phyloP scores from a whole-genome alignment of 306 rosid species.

The Castanea mollissima region DNA sequence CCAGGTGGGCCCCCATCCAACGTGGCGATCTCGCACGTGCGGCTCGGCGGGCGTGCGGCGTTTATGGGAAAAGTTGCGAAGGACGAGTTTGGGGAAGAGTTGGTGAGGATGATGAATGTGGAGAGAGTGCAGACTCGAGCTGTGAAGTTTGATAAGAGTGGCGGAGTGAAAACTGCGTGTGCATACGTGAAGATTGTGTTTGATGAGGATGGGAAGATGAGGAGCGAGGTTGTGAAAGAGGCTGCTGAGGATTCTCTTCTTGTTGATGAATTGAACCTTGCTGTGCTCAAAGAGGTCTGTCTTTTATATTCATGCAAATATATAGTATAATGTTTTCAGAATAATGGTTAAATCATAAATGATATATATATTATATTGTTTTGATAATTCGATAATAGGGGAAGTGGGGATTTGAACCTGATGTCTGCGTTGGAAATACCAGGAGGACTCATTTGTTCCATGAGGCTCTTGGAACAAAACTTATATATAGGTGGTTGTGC shows the following conservation, averaged over 20 bases:
- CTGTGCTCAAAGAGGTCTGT: conserved; percentile 80
- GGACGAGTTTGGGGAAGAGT: conserved; percentile 63
- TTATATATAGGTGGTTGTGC: too few species aligned
- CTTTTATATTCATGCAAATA: too few species aligned
- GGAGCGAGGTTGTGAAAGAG: conserved; percentile 52
- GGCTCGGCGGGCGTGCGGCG: conserved; percentile 92
- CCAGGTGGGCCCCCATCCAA: conserved; percentile 76
- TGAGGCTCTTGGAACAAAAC: too few species aligned
- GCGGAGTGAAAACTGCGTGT: conserved; percentile 41
- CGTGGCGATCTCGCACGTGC: conserved; percentile 82
- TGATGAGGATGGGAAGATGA: conserved; percentile 65
- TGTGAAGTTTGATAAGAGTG: conserved; percentile 48
- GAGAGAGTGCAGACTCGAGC: conserved; percentile 87
- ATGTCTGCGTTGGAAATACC: too few species aligned
- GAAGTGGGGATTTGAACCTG: too few species aligned
- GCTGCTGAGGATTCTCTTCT: conserved; percentile 69
- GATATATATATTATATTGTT: too few species aligned
- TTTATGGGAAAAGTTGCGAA: conserved; percentile 83
- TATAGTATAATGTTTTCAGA: too few species aligned
- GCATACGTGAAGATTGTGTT: conserved; percentile 61
- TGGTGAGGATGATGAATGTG: conserved; percentile 69
- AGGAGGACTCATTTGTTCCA: too few species aligned
- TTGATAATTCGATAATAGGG: too few species aligned
- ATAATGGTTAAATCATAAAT: too few species aligned
- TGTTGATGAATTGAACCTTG: conserved; percentile 61